Percentiles rank a stretch among this genome's conserved stretches.
These are phyloP conservation scores for Fusarium gaditjirri DNA, from an alignment of 2,329 filamentous ascomycete species.

Conservation along the genomic window DNA sequence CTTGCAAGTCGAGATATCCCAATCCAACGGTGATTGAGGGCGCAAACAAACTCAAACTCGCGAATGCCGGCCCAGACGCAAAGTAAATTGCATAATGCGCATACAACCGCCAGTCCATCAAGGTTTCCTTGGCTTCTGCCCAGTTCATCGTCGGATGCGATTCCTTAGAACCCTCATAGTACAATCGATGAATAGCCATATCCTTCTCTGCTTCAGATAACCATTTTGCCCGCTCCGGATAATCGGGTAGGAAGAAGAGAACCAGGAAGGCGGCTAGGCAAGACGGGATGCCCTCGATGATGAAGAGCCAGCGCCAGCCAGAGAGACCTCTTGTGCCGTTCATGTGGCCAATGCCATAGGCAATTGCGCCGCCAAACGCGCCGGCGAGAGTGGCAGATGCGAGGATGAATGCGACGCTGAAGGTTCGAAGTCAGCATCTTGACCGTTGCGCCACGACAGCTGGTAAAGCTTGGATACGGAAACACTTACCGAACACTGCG, in stretches of 20 bases:
- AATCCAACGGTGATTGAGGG: constrained; percentile 68
- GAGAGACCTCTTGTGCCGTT: constrained; percentile 68
- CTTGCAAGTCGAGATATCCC: constrained; percentile 61
- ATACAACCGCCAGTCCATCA: constrained; percentile 75
- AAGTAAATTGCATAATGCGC: constrained; percentile 69
- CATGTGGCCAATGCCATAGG: constrained; percentile 78
- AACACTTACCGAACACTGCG: constrained; percentile 65
- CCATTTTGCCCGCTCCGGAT: constrained; percentile 72
- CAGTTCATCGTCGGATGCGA: constrained; percentile 71
- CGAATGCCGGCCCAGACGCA: constrained; percentile 65
- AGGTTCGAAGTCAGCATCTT: constrained; percentile 17
- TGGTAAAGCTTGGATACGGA: background rate
- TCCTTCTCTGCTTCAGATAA: constrained; percentile 69
- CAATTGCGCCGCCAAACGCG: constrained; percentile 77
- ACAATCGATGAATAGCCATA: constrained; percentile 59
- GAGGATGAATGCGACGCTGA: constrained; percentile 74
- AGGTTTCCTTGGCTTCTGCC: constrained; percentile 74
- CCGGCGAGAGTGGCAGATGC: constrained; percentile 76
- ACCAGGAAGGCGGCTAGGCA: constrained; percentile 69
- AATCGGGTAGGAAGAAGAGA: constrained; percentile 76
- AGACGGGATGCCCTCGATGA: constrained; percentile 73
- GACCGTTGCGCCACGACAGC: background rate
- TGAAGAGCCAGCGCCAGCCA: constrained; percentile 76
- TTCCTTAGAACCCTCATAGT: constrained; percentile 62
- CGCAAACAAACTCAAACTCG: constrained; percentile 69